Conservation (phyloP, 1,284 basidiomycete species). For the Cystobasidium sp. region DNA sequence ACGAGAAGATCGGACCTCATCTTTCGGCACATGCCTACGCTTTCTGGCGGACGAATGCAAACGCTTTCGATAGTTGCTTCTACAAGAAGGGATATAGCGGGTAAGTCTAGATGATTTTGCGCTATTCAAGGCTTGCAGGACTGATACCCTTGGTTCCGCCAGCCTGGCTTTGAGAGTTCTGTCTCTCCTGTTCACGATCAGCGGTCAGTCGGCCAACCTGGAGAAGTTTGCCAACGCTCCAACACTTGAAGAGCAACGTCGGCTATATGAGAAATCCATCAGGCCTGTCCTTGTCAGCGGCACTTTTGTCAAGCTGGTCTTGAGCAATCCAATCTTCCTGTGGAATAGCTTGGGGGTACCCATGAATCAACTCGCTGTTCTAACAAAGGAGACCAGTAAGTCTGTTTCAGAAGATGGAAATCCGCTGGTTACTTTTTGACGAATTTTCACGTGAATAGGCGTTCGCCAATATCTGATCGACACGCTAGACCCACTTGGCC, state of each 20-base stretch:
- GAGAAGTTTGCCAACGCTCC: conserved; percentile 65
- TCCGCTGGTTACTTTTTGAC: too few species aligned
- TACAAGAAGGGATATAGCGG: conserved; percentile 73
- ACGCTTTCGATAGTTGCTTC: conserved; percentile 70
- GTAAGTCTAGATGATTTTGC: background rate
- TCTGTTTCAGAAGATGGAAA: too few species aligned
- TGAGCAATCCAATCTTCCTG: conserved; percentile 63
- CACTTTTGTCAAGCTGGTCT: conserved; percentile 62
- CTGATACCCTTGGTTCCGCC: background rate
- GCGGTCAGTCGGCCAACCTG: conserved; percentile 67
- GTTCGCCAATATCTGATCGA: conserved; percentile 57
- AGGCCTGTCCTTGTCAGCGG: conserved; percentile 71
- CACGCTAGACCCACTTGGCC: conserved; percentile 69
- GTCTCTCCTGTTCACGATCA: conserved; percentile 66
- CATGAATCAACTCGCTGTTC: conserved; percentile 67
- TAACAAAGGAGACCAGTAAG: conserved; percentile 38
- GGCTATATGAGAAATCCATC: conserved; percentile 68
- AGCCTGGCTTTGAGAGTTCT: conserved; percentile 73
- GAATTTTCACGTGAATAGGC: too few species aligned
- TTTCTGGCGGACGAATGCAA: conserved; percentile 73
- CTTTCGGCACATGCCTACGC: conserved; percentile 76
- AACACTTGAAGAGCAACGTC: conserved; percentile 67
- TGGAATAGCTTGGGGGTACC: conserved; percentile 85
- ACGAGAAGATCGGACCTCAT: conserved; percentile 70
- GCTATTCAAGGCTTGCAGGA: conserved; percentile 5